These are phyloP conservation scores for Yamagishiella unicocca DNA, from an alignment of 139 green algal species.

Conservation along the genomic window DNA sequence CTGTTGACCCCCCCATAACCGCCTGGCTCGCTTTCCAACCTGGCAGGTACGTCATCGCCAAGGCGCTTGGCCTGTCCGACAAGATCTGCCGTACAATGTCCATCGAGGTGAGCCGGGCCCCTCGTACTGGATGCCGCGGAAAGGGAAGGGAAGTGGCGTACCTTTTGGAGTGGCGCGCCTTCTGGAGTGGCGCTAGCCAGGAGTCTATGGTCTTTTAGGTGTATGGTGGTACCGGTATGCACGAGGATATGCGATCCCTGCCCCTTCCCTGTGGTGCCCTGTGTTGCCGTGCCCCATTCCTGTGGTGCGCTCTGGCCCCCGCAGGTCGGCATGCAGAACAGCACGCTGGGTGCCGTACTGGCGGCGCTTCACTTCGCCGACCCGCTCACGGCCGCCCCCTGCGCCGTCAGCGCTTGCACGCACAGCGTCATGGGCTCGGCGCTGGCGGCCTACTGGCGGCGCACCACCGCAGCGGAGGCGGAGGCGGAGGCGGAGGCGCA, in stretches of 20 bases:
- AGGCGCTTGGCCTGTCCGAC: constrained; percentile 61
- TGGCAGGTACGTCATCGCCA: constrained; percentile 46
- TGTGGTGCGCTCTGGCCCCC: background rate
- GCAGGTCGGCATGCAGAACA: constrained; percentile 77
- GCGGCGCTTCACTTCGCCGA: constrained; percentile 79
- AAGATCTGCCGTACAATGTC: constrained; percentile 70
- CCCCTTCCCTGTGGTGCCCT: too few species aligned
- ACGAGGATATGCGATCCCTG: too few species aligned
- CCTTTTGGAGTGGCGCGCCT: too few species aligned
- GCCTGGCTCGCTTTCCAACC: too few species aligned
- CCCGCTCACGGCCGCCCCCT: constrained; percentile 80
- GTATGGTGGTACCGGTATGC: too few species aligned
- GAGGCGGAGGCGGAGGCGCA: background rate
- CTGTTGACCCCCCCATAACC: too few species aligned
- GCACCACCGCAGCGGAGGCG: constrained; percentile 21
- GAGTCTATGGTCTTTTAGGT: too few species aligned
- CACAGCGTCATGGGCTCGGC: constrained; percentile 80
- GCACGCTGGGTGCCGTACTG: constrained; percentile 81
- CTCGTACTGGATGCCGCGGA: too few species aligned
- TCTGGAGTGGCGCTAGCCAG: too few species aligned
- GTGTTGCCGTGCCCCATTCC: background rate
- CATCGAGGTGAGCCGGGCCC: constrained; percentile 66
- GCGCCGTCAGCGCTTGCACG: constrained; percentile 81
- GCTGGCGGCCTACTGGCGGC: constrained; percentile 75
- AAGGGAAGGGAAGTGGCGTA: too few species aligned